Evolutionary conservation across 78 protist species (phyloP), one percentile per base, ranked within the genome.

Genomic region (Dictyostelium firmibasis): DNA sequence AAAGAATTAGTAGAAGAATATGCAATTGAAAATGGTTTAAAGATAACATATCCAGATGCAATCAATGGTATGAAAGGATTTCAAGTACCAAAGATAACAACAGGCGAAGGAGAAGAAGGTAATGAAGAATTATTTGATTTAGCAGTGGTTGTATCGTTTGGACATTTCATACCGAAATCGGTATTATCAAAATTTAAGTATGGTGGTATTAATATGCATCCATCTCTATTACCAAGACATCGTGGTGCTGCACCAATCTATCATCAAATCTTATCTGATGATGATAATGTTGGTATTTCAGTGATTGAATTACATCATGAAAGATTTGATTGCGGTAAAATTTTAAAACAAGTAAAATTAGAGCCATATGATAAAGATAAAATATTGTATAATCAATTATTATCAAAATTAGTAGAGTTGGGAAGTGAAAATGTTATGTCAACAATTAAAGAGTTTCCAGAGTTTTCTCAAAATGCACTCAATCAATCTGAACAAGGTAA

Each of bases 211-310:
- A 97, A 97, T 89, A 74, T 95, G 79, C 98, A 97, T 33, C 98
- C 98, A 20, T 95, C 97, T 29, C 67, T 97, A 18, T 85, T 97
- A 44, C 97, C 98, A 4, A 69, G 92, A 38, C 95, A 95, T 67
- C 72, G 97, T 60, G 98, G 98, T 25, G 83, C 97, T 2, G 95
- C 97, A 29, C 98, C 98, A 7, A 86, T 97, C 14, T 83, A 95
- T 78, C 92, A 91, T 27, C 86, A 97, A 2, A 41, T 97, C 25
- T 41, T 92, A 5, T 20, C 23, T 10, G 94, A 78, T 25, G 98
- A 97, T 31, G 36, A 83, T 10, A 83, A 43, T 25, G 78, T 94
- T 35, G 98, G 98, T 33, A 77, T 92, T 16, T 91, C 96, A 3
- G 53, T 97, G 35, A 97, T 97, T 23, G 83, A 79, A 23, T 27